phyloP scores from a whole-genome alignment of 2,329 filamentous ascomycete genomes.

The Alternaria sp. region DNA sequence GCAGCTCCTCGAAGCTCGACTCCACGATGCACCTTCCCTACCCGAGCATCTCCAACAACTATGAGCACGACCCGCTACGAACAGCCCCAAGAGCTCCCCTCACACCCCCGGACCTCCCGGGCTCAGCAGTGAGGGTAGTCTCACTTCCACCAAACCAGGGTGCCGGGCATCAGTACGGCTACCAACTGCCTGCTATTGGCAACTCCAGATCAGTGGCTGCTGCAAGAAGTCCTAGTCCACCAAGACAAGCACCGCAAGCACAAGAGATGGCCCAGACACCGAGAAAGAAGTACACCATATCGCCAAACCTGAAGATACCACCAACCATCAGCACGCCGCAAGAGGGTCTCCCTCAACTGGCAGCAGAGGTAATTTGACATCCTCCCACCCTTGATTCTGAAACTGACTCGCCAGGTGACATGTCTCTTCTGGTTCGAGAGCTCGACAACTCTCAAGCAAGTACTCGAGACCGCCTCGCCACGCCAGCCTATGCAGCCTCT shows the following conservation, averaged over 20 bases:
- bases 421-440: slow-evolving; percentile 98
- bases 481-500: slow-evolving; percentile 63
- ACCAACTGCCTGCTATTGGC: slow-evolving; percentile 48
- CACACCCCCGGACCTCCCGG: slow-evolving; percentile 46
- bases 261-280: slow-evolving; percentile 36
- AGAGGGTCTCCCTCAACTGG: slow-evolving; percentile 51
- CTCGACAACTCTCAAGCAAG: slow-evolving; percentile 77
- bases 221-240: slow-evolving; percentile 35
- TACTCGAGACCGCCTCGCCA: slow-evolving; percentile 67
- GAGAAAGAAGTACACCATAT: slow-evolving; percentile 45
- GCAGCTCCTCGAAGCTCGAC: slow-evolving; percentile 39
- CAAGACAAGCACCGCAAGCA: slow-evolving; percentile 26
- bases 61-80: slow-evolving; percentile 36
- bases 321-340: slow-evolving; percentile 50
- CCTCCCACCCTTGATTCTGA: neutral
- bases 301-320: slow-evolving; percentile 49
- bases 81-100: slow-evolving; percentile 38
- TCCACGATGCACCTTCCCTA: slow-evolving; percentile 47
- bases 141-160: slow-evolving; percentile 40
- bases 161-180: slow-evolving; percentile 42
- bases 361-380: slow-evolving; percentile 48
- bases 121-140: slow-evolving; percentile 45
- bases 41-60: slow-evolving; percentile 32
- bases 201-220: slow-evolving; percentile 44
- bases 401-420: slow-evolving; percentile 71